These are phyloP conservation scores for Aspergillus udagawae DNA, from an alignment of 2,329 filamentous ascomycete genomes.

Conservation along the genomic window DNA sequence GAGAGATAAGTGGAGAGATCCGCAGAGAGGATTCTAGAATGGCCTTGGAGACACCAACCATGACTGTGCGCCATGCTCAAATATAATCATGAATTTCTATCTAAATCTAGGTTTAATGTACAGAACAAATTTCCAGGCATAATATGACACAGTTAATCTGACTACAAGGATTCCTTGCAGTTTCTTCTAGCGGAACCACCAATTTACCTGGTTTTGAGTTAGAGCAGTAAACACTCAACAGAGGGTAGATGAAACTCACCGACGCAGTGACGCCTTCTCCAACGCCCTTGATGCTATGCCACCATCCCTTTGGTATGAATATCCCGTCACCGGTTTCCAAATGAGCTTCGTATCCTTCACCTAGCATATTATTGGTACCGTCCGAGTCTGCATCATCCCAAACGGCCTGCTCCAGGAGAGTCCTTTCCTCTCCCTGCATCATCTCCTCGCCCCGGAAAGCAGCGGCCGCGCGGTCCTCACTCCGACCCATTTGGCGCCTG, in stretches of 20 bases:
- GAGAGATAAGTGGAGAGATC: background rate
- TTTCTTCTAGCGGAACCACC: constrained; percentile 66
- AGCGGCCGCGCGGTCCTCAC: constrained; percentile 32
- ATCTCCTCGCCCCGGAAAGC: constrained; percentile 75
- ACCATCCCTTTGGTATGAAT: constrained; percentile 81
- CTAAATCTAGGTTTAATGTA: background rate
- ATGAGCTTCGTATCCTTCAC: constrained; percentile 47
- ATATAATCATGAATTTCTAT: background rate
- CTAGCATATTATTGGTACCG: constrained; percentile 20
- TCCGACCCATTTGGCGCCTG: constrained; percentile 36
- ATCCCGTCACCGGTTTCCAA: constrained; percentile 65
- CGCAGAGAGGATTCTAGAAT: constrained; percentile 17
- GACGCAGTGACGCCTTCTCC: constrained; percentile 57
- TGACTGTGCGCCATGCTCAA: background rate
- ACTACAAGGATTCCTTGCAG: background rate
- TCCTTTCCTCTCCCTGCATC: constrained; percentile 77
- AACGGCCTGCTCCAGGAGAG: constrained; percentile 62
- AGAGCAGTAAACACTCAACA: background rate
- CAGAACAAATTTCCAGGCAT: background rate
- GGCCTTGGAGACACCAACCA: background rate
- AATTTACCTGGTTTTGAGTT: constrained; percentile 55
- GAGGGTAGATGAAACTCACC: constrained; percentile 36
- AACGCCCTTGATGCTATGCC: constrained; percentile 73
- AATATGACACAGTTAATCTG: background rate
- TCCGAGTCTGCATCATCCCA: constrained; percentile 52